A percentile compares a stretch with the other conserved stretches of the same genome.
These are phyloP conservation scores for Cutaneotrichosporon sp. DNA, from an alignment of 1,284 basidiomycete genomes.

Conservation along the genomic window DNA sequence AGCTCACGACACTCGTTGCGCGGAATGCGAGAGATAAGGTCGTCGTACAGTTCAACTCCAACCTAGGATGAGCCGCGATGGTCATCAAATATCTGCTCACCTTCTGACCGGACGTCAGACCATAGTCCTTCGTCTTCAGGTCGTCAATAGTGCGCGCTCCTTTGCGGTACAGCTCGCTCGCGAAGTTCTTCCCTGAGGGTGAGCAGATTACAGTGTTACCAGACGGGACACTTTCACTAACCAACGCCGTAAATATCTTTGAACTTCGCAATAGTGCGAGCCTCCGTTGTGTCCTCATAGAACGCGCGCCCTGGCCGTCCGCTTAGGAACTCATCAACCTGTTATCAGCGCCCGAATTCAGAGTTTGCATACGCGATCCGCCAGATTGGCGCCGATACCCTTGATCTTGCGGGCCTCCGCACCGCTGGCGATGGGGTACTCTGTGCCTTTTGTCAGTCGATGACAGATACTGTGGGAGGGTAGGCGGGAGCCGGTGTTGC, in stretches of 20 bases:
- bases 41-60: constrained; percentile 72
- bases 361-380: constrained; percentile 57
- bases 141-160: constrained; percentile 77
- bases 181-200: constrained; percentile 57
- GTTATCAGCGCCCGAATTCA: not conserved
- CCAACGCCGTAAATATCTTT: constrained; percentile 82
- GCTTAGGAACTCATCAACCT: constrained; percentile 45
- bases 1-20: constrained; percentile 68
- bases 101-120: constrained; percentile 60
- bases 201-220: not conserved
- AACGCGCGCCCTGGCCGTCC: constrained; percentile 33
- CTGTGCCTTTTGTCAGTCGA: no score
- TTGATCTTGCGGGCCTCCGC: constrained; percentile 61
- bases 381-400: constrained; percentile 69
- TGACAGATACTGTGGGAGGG: no score
- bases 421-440: constrained; percentile 59
- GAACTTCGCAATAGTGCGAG: constrained; percentile 52
- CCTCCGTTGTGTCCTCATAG: constrained; percentile 41
- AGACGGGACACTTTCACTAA: constrained; percentile 37
- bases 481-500: no score
- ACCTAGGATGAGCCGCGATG: constrained; percentile 52
- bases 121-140: constrained; percentile 51
- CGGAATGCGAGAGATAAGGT: constrained; percentile 68
- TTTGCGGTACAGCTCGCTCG: constrained; percentile 65
- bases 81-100: no score